These are phyloP conservation scores for Mrakia frigida DNA, from an alignment of 768 basidiomycete genomes.

Conservation along the genomic window DNA sequence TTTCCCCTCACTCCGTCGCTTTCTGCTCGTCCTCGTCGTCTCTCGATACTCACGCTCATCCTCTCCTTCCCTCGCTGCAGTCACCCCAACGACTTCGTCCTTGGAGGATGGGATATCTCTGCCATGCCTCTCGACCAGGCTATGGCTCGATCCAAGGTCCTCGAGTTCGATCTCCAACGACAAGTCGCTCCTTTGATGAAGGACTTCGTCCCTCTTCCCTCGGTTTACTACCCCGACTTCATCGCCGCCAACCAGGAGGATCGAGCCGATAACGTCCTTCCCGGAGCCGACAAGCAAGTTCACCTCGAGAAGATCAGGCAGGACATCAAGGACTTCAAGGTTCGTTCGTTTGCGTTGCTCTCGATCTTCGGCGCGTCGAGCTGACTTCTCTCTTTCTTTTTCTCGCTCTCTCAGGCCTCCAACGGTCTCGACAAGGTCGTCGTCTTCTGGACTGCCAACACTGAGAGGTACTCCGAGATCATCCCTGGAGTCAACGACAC, in stretches of 20 bases:
- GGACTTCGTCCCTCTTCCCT: constrained; percentile 65
- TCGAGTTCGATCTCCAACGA: constrained; percentile 94
- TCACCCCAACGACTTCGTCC: constrained; percentile 91
- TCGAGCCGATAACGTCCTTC: constrained; percentile 87
- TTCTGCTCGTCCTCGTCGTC: background rate
- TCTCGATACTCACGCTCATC: background rate
- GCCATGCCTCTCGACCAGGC: constrained; percentile 76
- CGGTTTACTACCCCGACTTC: constrained; percentile 87
- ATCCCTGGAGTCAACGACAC: constrained; percentile 94
- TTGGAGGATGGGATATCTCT: constrained; percentile 96
- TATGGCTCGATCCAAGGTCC: constrained; percentile 86
- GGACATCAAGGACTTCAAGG: constrained; percentile 93
- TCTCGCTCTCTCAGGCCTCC: constrained; percentile 41
- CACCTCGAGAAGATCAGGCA: constrained; percentile 87
- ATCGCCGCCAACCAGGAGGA: constrained; percentile 96
- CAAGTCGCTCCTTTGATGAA: constrained; percentile 86
- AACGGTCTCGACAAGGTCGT: constrained; percentile 80
- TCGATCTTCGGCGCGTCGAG: background rate
- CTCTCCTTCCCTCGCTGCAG: background rate
- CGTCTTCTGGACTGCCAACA: constrained; percentile 98
- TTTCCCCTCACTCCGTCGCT: too few relatives aligned
- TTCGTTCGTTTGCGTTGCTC: background rate
- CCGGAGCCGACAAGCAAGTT: constrained; percentile 76
- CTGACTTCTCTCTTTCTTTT: background rate
- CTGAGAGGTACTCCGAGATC: constrained; percentile 93